These are phyloP conservation scores for Davidsoniella virescens DNA, from an alignment of 2,329 filamentous ascomycete genomes.

Conservation along the genomic window DNA sequence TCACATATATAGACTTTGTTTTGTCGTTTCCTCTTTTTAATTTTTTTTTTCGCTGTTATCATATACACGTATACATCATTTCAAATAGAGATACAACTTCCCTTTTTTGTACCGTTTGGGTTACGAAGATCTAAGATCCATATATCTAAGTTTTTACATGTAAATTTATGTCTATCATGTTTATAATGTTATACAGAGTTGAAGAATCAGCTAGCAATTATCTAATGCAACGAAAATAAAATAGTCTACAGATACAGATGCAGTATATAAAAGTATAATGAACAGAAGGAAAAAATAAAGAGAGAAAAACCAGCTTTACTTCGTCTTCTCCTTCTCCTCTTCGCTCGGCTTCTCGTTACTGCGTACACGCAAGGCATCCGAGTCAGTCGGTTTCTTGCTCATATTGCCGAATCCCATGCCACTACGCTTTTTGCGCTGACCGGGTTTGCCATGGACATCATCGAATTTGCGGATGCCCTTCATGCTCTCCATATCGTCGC, in stretches of 20 bases:
- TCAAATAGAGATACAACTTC: too few species aligned
- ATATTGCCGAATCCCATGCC: constrained; percentile 43
- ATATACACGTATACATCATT: not conserved
- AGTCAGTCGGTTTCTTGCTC: constrained; percentile 22
- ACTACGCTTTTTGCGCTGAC: constrained; percentile 45
- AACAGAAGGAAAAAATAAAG: too few species aligned
- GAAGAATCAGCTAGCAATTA: too few species aligned
- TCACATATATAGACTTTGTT: not conserved
- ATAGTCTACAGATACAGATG: not conserved
- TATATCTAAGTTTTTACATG: too few species aligned
- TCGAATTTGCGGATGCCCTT: constrained; percentile 87
- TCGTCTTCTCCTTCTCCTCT: not conserved
- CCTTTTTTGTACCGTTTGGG: too few species aligned
- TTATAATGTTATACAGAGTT: too few species aligned
- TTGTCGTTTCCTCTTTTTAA: not conserved
- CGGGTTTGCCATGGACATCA: constrained; percentile 53
- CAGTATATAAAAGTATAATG: not conserved
- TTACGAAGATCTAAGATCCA: too few species aligned
- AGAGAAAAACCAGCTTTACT: not conserved
- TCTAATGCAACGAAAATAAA: too few species aligned
- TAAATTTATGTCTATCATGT: too few species aligned
- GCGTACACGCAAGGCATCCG: constrained; percentile 31
- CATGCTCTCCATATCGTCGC: constrained; percentile 79
- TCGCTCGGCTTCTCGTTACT: not conserved
- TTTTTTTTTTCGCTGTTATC: not conserved